phyloP scores from a whole-genome alignment of 176 grass and related monocot species.

The Melocanna baccifera region DNA sequence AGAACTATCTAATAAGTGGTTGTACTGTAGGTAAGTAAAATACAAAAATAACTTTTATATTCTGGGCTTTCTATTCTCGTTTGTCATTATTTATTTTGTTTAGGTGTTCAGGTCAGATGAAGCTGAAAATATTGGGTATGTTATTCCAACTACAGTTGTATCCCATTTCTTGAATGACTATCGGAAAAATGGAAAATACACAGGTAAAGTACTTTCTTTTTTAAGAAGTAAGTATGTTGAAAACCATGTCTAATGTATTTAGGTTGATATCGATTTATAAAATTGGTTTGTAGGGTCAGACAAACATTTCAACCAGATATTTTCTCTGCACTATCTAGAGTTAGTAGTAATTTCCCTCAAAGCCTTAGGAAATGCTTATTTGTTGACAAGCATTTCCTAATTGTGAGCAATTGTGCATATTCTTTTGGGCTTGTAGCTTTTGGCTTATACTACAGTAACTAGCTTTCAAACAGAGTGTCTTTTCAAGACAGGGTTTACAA shows the following conservation, averaged over 20 bases:
- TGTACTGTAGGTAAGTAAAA: background rate
- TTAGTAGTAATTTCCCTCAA: background rate
- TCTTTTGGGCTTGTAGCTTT: too few relatives aligned
- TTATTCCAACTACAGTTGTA: conserved; percentile 95
- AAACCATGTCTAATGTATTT: conserved; percentile 13
- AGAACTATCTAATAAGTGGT: conserved; percentile 10
- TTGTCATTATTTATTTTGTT: conserved; percentile 66
- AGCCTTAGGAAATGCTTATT: background rate
- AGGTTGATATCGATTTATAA: background rate
- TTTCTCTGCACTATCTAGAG: background rate
- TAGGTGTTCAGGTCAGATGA: conserved; percentile 93
- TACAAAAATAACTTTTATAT: background rate
- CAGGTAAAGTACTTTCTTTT: conserved; percentile 57
- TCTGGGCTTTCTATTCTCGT: background rate
- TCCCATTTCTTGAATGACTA: conserved; percentile 98
- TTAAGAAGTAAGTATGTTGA: background rate
- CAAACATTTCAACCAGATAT: background rate
- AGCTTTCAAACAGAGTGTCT: too few relatives aligned
- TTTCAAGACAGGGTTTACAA: too few relatives aligned
- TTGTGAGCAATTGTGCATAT: background rate
- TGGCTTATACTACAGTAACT: too few relatives aligned
- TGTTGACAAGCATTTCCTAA: background rate
- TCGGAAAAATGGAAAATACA: conserved; percentile 89
- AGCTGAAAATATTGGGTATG: conserved; percentile 99
- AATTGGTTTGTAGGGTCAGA: background rate